These are phyloP conservation scores for Fusarium gaditjirri DNA, from an alignment of 2,329 filamentous ascomycete genomes.

Conservation along the genomic window DNA sequence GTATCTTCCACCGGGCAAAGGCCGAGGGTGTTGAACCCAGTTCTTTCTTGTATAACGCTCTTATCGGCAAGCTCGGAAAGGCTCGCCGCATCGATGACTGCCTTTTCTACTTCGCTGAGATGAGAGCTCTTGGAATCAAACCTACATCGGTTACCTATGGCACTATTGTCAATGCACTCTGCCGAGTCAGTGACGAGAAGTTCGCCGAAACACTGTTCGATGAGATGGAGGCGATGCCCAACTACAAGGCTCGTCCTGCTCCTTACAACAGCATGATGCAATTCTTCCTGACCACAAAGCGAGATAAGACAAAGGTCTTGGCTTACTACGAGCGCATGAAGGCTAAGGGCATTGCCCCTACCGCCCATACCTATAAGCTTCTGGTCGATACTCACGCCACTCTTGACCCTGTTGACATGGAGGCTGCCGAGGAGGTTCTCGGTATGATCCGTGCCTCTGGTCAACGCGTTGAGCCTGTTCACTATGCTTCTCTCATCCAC, in stretches of 20 bases:
- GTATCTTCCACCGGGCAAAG: constrained; percentile 95
- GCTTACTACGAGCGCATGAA: constrained; percentile 96
- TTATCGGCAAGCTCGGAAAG: constrained; percentile 98
- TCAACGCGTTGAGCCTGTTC: constrained; percentile 86
- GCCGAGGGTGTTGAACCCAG: constrained; percentile 94
- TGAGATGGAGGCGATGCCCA: constrained; percentile 98
- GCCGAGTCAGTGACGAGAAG: constrained; percentile 96
- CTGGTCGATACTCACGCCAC: constrained; percentile 96
- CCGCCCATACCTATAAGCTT: constrained; percentile 96
- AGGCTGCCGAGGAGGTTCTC: constrained; percentile 84
- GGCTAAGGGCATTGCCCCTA: constrained; percentile 85
- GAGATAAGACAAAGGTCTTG: constrained; percentile 92
- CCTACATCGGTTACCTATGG: constrained; percentile 98
- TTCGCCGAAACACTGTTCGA: constrained; percentile 98
- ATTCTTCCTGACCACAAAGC: constrained; percentile 97
- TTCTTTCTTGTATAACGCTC: constrained; percentile 96
- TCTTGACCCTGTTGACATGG: constrained; percentile 89
- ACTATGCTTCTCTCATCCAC: constrained; percentile 95
- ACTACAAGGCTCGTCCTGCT: constrained; percentile 97
- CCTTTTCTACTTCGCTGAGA: constrained; percentile 97
- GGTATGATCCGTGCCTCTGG: constrained; percentile 79
- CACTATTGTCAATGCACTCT: constrained; percentile 96
- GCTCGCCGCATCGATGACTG: constrained; percentile 98
- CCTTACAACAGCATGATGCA: constrained; percentile 99
- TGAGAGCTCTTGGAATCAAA: constrained; percentile 91